These are phyloP conservation scores for Pleodorina starrii DNA, from an alignment of 139 green algal genomes.

Conservation along the genomic window DNA sequence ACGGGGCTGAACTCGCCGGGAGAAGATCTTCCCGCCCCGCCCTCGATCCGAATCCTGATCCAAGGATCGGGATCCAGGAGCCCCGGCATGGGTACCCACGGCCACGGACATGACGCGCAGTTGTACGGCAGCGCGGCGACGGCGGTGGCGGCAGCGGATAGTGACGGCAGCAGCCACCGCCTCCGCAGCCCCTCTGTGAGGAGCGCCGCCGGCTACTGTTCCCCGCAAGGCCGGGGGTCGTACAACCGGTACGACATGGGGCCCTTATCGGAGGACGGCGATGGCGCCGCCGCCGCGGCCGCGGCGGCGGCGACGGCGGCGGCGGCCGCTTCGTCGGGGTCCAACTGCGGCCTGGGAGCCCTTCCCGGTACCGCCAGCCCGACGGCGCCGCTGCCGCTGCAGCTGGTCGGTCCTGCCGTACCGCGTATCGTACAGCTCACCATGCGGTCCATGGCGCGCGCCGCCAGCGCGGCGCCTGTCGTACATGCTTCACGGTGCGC, in stretches of 20 bases:
- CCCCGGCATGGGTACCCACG: no score
- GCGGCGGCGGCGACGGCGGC: background rate
- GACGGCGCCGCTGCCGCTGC: background rate
- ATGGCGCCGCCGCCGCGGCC: background rate
- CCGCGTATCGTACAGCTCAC: constrained; percentile 27
- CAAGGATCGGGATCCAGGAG: no score
- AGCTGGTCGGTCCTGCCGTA: background rate
- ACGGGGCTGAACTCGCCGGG: background rate
- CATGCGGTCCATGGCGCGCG: constrained; percentile 9
- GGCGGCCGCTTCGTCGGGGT: background rate
- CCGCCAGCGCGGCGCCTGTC: background rate
- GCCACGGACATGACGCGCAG: no score
- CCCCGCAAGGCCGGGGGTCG: background rate
- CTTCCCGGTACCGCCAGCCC: background rate
- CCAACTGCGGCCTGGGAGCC: background rate
- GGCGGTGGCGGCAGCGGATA: background rate
- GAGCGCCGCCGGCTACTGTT: background rate
- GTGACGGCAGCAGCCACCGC: background rate
- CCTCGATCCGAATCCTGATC: no score
- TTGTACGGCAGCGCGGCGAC: no score
- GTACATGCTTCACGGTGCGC: background rate
- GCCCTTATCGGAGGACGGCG: background rate
- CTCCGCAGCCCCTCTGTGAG: background rate
- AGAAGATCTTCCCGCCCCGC: background rate
- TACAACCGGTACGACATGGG: background rate